A percentile compares a stretch with the other conserved stretches of the same genome.
Conservation (phyloP, 2,329 filamentous ascomycete species). For the Furcasterigmium furcatum region DNA sequence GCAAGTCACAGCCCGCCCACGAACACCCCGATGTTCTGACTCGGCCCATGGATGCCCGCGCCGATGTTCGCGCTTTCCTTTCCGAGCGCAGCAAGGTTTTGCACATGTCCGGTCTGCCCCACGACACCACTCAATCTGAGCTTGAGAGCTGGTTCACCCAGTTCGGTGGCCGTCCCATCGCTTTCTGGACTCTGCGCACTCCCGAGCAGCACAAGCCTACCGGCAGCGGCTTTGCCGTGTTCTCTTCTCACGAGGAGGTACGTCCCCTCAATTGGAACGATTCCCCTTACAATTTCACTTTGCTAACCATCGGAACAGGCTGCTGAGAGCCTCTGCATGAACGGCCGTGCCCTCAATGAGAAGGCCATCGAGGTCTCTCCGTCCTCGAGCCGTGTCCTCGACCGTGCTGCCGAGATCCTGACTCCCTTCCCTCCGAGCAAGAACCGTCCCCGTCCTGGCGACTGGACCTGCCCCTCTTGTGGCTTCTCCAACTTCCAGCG, state of each 20-base stretch:
- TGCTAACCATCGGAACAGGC: conserved; percentile 56
- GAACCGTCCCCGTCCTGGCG: conserved; percentile 92
- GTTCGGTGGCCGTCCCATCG: conserved; percentile 94
- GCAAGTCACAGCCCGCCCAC: conserved; percentile 91
- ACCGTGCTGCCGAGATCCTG: conserved; percentile 91
- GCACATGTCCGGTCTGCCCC: conserved; percentile 94
- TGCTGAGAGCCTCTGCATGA: conserved; percentile 98
- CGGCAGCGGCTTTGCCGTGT: conserved; percentile 95
- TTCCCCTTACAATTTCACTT: neutral
- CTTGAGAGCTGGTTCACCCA: conserved; percentile 99
- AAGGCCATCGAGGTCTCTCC: conserved; percentile 99
- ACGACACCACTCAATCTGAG: conserved; percentile 98
- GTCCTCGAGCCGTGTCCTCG: conserved; percentile 92
- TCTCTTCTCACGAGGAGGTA: conserved; percentile 98
- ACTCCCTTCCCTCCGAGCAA: conserved; percentile 98
- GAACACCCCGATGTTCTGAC: conserved; percentile 95
- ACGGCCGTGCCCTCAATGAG: conserved; percentile 94
- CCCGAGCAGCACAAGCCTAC: conserved; percentile 99
- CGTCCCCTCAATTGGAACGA: too few species aligned
- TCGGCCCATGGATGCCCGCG: conserved; percentile 92
- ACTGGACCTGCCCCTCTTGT: conserved; percentile 98
- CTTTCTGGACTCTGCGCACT: conserved; percentile 97
- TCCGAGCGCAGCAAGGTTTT: conserved; percentile 97
- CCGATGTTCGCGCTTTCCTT: conserved; percentile 93
- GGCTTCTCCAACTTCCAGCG: conserved; percentile 99